These are phyloP conservation scores for Psilocybe subaeruginosa DNA, from an alignment of 768 basidiomycete species.

Conservation along the genomic window DNA sequence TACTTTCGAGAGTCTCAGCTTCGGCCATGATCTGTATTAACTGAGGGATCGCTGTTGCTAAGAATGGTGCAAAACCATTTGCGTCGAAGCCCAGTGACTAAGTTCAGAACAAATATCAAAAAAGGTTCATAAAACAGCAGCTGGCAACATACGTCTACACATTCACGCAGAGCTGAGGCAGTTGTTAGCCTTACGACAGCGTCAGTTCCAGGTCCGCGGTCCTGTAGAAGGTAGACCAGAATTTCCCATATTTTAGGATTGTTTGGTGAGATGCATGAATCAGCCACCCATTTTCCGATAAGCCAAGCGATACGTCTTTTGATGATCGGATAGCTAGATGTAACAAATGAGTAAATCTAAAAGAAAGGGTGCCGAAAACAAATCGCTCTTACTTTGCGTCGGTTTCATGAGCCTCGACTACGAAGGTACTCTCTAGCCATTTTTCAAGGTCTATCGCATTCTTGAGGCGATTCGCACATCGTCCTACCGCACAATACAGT, in stretches of 20 bases:
- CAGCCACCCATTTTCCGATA: slow-evolving; percentile 85
- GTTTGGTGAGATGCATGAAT: slow-evolving; percentile 61
- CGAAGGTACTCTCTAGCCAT: slow-evolving; percentile 68
- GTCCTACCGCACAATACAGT: slow-evolving; percentile 87
- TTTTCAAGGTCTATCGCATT: slow-evolving; percentile 66
- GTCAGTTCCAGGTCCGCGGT: slow-evolving; percentile 73
- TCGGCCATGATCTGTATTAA: slow-evolving; percentile 74
- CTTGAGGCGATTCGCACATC: slow-evolving; percentile 68
- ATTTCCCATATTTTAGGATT: slow-evolving; percentile 79
- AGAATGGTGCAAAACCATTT: slow-evolving; percentile 67
- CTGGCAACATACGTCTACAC: slow-evolving; percentile 71
- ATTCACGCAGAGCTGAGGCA: slow-evolving; percentile 76
- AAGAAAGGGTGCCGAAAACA: not conserved
- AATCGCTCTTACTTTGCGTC: slow-evolving; percentile 54
- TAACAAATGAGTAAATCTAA: slow-evolving; percentile 7
- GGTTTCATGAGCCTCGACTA: slow-evolving; percentile 58
- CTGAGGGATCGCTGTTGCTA: slow-evolving; percentile 61
- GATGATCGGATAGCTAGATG: slow-evolving; percentile 79
- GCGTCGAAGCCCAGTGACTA: slow-evolving; percentile 70
- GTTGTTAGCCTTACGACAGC: slow-evolving; percentile 87
- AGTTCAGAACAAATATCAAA: slow-evolving; percentile 10
- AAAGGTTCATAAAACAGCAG: not conserved
- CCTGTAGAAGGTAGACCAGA: slow-evolving; percentile 73
- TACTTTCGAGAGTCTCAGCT: slow-evolving; percentile 76
- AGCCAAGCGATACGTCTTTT: slow-evolving; percentile 97